phyloP scores from a whole-genome alignment of 176 grass and related monocot genomes.

The Aegilops umbellulata region DNA sequence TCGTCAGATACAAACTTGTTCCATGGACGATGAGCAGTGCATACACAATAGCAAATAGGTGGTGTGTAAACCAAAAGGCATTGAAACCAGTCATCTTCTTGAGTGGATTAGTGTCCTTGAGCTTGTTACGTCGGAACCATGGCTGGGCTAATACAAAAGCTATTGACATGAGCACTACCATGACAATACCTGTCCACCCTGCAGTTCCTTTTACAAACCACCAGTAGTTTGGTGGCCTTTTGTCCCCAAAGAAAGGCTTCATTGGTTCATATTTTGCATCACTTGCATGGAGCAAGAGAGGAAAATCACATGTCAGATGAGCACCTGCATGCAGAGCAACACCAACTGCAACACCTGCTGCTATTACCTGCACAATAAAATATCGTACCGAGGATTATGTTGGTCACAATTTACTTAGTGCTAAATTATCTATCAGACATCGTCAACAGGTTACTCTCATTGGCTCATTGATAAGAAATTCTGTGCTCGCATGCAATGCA shows the following conservation, averaged over 20 bases:
- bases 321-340: conserved; percentile 70
- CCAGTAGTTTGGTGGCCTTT: conserved; percentile 74
- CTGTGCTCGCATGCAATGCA: no score
- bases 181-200: conserved; percentile 82
- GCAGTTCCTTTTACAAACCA: conserved; percentile 97
- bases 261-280: conserved; percentile 65
- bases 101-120: conserved; percentile 70
- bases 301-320: conserved; percentile 94
- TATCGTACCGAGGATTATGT: neutral
- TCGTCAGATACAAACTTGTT: conserved; percentile 64
- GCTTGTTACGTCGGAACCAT: conserved; percentile 83
- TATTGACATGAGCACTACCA: conserved; percentile 81
- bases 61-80: conserved; percentile 95
- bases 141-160: conserved; percentile 79
- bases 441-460: no score
- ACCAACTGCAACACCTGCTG: conserved; percentile 67
- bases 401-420: no score
- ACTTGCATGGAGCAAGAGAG: conserved; percentile 64
- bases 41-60: conserved; percentile 88
- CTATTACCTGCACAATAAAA: conserved; percentile 64
- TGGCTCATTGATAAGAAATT: no score
- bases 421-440: no score
- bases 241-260: conserved; percentile 79
- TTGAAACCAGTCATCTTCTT: conserved; percentile 89
- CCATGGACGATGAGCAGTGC: conserved; percentile 75